Percentiles rank a stretch among this genome's conserved stretches.
phyloP scores from a whole-genome alignment of 768 basidiomycete genomes.

The Podaxis sp. region DNA sequence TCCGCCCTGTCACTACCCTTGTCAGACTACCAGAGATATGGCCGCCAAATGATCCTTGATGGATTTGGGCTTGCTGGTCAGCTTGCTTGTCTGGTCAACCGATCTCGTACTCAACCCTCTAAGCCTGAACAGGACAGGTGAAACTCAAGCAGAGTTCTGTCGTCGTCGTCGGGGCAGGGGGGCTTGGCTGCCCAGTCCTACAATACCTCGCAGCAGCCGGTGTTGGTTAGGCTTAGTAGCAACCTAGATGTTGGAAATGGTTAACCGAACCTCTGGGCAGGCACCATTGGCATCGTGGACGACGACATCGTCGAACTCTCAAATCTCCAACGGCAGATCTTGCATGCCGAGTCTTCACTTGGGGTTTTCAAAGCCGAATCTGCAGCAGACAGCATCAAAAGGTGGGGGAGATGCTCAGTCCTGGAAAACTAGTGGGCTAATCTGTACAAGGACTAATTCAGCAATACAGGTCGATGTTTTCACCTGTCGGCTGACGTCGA shows the following conservation, averaged over 20 bases:
- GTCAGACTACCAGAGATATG: constrained; percentile 86
- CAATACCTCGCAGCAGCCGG: constrained; percentile 94
- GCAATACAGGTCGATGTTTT: constrained; percentile 57
- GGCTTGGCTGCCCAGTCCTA: constrained; percentile 92
- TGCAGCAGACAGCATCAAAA: constrained; percentile 65
- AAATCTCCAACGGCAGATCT: constrained; percentile 91
- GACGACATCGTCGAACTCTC: constrained; percentile 85
- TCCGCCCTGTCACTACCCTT: constrained; percentile 31
- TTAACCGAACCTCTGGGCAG: constrained; percentile 36
- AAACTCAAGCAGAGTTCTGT: constrained; percentile 75
- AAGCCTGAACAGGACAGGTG: constrained; percentile 63
- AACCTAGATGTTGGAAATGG: not conserved
- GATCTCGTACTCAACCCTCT: constrained; percentile 10
- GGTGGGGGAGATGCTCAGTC: constrained; percentile 37
- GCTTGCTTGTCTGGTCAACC: constrained; percentile 8
- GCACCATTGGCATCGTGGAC: constrained; percentile 83
- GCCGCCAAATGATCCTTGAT: constrained; percentile 93
- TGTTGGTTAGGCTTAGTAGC: constrained; percentile 56
- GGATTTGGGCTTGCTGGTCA: constrained; percentile 83
- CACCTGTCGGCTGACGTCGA: constrained; percentile 48
- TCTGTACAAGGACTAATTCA: constrained; percentile 66
- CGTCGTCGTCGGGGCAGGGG: constrained; percentile 91
- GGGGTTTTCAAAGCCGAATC: constrained; percentile 82
- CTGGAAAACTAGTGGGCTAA: not conserved
- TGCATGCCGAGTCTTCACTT: constrained; percentile 74